Evolutionary conservation across 495 filamentous ascomycete genomes (phyloP), one percentile per base, ranked within the genome.

Genomic region (Usnea hakonensis): DNA sequence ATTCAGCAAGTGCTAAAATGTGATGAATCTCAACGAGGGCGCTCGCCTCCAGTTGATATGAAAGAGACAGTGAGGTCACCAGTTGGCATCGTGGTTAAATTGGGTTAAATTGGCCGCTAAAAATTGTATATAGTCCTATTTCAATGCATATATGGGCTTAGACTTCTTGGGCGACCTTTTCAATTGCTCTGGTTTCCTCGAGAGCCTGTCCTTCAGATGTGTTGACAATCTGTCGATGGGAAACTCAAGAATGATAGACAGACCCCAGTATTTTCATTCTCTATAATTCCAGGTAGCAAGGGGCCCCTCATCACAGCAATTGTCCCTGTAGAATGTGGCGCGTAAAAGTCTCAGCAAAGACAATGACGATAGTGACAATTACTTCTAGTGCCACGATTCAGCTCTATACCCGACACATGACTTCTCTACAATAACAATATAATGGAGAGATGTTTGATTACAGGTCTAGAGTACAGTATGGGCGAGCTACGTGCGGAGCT

Each of bases 61-160:
- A 11, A 6, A 30, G 14, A 4, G 11, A n/a, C 16, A 32, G 53
- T 36, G 9, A 30, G 23, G 37, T 26, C 37, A 33, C 36, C 32
- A 26, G 19, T 26, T 0, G 17, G 28, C 19, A 30, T 32, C 53
- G 14, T n/a, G 11, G 37, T 61, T 28, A n/a, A n/a, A 38, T 33
- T n/a, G 33, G n/a, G n/a, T 10, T 23, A 21, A 50, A 14, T 36
- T 28, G 37, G 37, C 32, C 14, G 16, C 32, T 30, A 5, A 56
- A 3, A 8, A 23, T 26, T 62, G 60, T 62, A 62, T 38, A 62
- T 50, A 62, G 21, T 17, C 32, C 40, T 9, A 17, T 48, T 36
- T n/a, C 21, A 46, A 40, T 57, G 32, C 11, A 46, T 57, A 56
- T 40, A 33, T 17, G 16, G 8, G 10, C 32, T 9, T 10, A 55